Conservation (phyloP, 2,329 filamentous ascomycete species). For the Colletotrichum incanum region DNA sequence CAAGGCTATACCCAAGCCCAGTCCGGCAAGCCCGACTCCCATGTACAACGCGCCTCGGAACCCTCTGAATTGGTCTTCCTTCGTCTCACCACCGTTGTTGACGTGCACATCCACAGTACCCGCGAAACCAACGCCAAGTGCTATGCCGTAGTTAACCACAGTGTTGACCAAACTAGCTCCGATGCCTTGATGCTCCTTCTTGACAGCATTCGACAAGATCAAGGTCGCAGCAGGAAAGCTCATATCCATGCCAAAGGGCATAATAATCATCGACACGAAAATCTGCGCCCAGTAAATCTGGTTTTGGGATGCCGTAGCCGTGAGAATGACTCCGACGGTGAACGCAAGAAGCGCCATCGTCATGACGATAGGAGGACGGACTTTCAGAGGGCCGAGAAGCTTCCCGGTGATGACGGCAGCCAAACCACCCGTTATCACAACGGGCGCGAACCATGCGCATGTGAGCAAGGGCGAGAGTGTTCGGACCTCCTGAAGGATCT, state of each 20-base stretch:
- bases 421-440: slow-evolving; percentile 59
- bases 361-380: slow-evolving; percentile 60
- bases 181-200: slow-evolving; percentile 62
- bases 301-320: slow-evolving; percentile 63
- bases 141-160: slow-evolving; percentile 79
- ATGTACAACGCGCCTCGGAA: slow-evolving; percentile 59
- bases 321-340: slow-evolving; percentile 59
- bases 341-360: slow-evolving; percentile 61
- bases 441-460: slow-evolving; percentile 62
- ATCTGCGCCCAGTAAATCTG: slow-evolving; percentile 77
- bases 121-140: slow-evolving; percentile 76
- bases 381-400: slow-evolving; percentile 56
- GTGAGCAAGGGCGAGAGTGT: slow-evolving; percentile 60
- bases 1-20: slow-evolving; percentile 28
- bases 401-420: slow-evolving; percentile 63
- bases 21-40: slow-evolving; percentile 55
- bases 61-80: slow-evolving; percentile 51
- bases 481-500: slow-evolving; percentile 63
- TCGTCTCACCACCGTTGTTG: slow-evolving; percentile 40
- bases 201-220: slow-evolving; percentile 69
- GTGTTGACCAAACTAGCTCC: slow-evolving; percentile 72
- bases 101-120: slow-evolving; percentile 72
- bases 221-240: slow-evolving; percentile 75
- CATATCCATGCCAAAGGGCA: slow-evolving; percentile 78
- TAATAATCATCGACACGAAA: slow-evolving; percentile 72